Evolutionary conservation across 495 filamentous ascomycete genomes (phyloP).

Genomic region (Oidiodendron maius): DNA sequence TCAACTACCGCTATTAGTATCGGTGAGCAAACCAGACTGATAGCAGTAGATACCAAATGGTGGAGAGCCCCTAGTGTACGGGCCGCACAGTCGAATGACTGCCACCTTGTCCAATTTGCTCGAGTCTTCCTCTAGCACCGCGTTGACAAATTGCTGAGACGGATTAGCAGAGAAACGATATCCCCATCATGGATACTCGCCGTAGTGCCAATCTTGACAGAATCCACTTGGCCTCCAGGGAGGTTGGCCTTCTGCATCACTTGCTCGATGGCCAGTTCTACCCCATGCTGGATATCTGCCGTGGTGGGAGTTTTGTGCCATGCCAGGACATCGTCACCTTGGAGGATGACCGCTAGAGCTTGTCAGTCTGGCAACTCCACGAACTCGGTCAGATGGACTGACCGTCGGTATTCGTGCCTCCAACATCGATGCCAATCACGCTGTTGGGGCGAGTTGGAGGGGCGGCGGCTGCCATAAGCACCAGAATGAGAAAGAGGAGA

Average conservation of each 20-base stretch:
- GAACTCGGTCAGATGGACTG: conserved; percentile 16
- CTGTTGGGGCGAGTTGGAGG: conserved; percentile 8
- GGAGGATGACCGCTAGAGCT: conserved; percentile 22
- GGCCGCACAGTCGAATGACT: conserved; percentile 39
- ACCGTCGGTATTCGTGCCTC: conserved; percentile 40
- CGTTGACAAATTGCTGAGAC: conserved; percentile 44
- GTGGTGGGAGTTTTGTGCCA: conserved; percentile 55
- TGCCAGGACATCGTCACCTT: conserved; percentile 36
- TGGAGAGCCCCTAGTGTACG: conserved; percentile 35
- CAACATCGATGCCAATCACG: conserved; percentile 32
- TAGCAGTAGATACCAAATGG: conserved; percentile 27
- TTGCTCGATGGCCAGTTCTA: conserved; percentile 40
- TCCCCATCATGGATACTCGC: too few species aligned
- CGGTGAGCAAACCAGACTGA: background rate
- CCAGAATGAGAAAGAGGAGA: too few species aligned
- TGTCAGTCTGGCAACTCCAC: conserved; percentile 24
- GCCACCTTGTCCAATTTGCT: conserved; percentile 40
- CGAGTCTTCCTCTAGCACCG: conserved; percentile 40
- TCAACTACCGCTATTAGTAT: conserved; percentile 17
- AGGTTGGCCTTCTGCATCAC: conserved; percentile 38
- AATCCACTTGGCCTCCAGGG: conserved; percentile 35
- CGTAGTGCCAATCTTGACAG: conserved; percentile 57
- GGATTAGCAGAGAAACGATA: too few species aligned
- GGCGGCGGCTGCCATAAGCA: too few species aligned
- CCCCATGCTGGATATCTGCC: conserved; percentile 46